These are phyloP conservation scores for Lolium multiflorum DNA, from an alignment of 176 grass and related monocot species.

Conservation along the genomic window DNA sequence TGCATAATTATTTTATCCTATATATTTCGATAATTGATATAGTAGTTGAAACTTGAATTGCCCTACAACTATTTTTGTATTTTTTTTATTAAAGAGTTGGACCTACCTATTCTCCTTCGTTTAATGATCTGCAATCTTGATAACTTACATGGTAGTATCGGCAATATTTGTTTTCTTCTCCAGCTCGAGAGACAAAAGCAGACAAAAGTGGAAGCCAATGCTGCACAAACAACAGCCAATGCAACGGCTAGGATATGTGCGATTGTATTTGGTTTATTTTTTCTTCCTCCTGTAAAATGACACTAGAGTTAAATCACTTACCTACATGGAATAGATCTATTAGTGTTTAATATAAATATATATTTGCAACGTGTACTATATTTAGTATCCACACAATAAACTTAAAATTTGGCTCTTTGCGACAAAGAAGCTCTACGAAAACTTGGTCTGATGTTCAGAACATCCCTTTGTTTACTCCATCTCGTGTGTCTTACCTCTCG, in stretches of 20 bases:
- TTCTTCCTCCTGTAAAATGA: constrained; percentile 36
- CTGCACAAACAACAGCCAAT: constrained; percentile 25
- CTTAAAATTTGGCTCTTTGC: neutral
- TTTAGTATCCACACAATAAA: neutral
- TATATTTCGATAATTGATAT: neutral
- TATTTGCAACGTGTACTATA: neutral
- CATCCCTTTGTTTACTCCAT: neutral
- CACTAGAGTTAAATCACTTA: neutral
- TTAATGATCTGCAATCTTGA: neutral
- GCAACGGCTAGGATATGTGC: constrained; percentile 29
- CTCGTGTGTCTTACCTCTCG: neutral
- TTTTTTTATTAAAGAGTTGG: neutral
- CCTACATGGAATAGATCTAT: neutral
- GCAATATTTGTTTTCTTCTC: constrained; percentile 23
- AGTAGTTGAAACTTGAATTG: neutral
- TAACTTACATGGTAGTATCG: constrained; percentile 30
- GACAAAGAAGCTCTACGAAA: neutral
- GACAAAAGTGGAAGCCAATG: neutral
- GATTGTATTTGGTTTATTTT: neutral
- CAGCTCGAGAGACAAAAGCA: constrained; percentile 41
- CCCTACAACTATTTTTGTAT: neutral
- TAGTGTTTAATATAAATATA: neutral
- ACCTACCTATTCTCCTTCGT: neutral
- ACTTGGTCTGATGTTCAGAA: neutral
- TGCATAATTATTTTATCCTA: neutral